These are phyloP conservation scores for Macrolepiota albuminosa DNA, from an alignment of 768 basidiomycete genomes.

Conservation along the genomic window DNA sequence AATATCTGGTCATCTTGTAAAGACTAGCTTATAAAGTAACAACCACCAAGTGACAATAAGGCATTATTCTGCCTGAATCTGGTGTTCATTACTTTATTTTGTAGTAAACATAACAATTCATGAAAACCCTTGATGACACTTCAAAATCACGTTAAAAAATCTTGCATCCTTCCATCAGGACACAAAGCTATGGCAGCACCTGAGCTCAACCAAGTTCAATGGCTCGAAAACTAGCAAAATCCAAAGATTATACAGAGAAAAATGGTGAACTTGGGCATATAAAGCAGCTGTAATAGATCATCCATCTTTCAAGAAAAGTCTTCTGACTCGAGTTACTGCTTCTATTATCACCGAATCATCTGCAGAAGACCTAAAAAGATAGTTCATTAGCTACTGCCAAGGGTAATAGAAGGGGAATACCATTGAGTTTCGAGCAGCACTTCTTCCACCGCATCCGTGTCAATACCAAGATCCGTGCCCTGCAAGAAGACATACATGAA, in stretches of 20 bases:
- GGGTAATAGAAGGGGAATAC: conserved; percentile 28
- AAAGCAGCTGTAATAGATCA: background rate
- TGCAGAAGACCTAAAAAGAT: conserved; percentile 41
- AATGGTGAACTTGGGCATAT: background rate
- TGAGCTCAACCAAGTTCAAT: background rate
- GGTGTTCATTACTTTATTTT: background rate
- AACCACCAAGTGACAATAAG: no score
- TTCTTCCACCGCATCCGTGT: conserved; percentile 64
- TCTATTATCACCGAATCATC: conserved; percentile 33
- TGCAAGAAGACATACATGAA: conserved; percentile 76
- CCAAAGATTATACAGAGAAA: no score
- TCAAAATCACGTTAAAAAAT: background rate
- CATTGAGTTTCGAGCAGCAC: conserved; percentile 79
- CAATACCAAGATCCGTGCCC: conserved; percentile 58
- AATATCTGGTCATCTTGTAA: no score
- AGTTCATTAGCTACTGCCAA: background rate
- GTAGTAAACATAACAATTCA: background rate
- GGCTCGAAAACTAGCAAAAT: background rate
- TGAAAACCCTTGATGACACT: background rate
- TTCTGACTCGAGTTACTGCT: conserved; percentile 36
- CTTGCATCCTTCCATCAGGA: background rate
- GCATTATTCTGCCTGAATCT: no score
- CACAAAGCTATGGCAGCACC: background rate
- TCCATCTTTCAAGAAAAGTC: conserved; percentile 23
- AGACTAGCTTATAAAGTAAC: no score